These are phyloP conservation scores for Corymbia citriodora DNA, from an alignment of 441 rosid species.

Conservation along the genomic window DNA sequence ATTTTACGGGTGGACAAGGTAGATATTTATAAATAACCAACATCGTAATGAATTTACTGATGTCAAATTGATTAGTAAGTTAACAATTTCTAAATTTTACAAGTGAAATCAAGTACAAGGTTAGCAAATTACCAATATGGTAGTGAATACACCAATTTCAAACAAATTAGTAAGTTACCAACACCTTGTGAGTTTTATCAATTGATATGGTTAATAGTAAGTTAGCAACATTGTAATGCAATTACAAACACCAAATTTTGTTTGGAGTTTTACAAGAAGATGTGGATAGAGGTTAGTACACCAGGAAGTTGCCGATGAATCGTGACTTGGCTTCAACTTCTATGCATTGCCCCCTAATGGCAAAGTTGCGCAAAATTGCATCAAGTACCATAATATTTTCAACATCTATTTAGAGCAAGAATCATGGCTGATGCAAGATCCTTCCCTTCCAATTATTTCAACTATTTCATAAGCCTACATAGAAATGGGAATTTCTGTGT, in stretches of 20 bases:
- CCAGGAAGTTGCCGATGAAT: background rate
- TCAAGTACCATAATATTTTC: background rate
- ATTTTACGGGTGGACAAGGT: background rate
- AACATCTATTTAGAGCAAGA: background rate
- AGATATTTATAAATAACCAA: background rate
- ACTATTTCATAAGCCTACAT: background rate
- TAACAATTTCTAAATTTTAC: background rate
- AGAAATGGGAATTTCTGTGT: fast-evolving
- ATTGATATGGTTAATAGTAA: background rate
- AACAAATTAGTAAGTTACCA: background rate
- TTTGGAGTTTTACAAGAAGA: background rate
- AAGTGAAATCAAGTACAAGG: too few relatives aligned
- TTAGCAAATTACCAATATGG: background rate
- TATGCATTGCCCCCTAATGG: background rate
- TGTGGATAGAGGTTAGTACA: background rate
- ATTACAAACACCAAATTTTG: too few relatives aligned
- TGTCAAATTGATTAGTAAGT: too few relatives aligned
- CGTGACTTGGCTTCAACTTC: too few relatives aligned
- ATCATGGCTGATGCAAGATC: fast-evolving
- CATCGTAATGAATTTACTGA: background rate
- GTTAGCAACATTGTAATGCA: background rate
- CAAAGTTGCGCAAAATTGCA: background rate
- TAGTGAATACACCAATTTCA: background rate
- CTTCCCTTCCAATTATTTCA: background rate
- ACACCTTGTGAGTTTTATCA: background rate